Base-by-base conservation (phyloP, 2,329 filamentous ascomycete genomes). In the Orbilia quercus region DNA sequence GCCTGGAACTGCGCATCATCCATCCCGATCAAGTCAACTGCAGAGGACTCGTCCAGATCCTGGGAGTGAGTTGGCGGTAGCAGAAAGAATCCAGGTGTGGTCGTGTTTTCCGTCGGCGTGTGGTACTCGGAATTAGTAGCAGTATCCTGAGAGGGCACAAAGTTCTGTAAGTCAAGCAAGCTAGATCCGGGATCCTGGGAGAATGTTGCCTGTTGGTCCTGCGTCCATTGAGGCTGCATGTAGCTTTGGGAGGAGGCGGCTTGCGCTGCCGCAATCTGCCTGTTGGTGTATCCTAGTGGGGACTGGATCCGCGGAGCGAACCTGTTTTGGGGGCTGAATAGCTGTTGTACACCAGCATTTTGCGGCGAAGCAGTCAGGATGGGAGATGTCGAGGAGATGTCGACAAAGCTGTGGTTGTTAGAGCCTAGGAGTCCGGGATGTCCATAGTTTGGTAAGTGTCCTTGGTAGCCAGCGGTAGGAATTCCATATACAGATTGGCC, bases 271-370 rank as follows among this genome's bases (percentile, higher is more conserved):
- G 48, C 50, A 31, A 58, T 65, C 51, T 55, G 54, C 22, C 51
- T 44, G 1, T 51, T 47, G 16, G 51, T 45, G 38, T 72, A 72
- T 6, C 51, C 51, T 16, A 72, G 59, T n/a, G 67, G 59, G 23
- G 67, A 72, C 18, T 64, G 67, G 31, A 59, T 64, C 67, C 67
- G 48, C 16, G 67, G 44, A 20, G 55, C 38, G 20, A 59, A 54
- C 38, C 53, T 42, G 14, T 42, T 22, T 11, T 59, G 63, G 0
- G 63, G 53, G 63, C 63, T 44, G 47, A 38, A 72, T 45, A 53
- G 65, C 31, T 53, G n/a, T n/a, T n/a, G 53, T 16, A 72, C 14
- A 59, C 67, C 67, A 31, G 58, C 22, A 34, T 45, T 64, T 16
- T 72, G 67, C 11, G 67, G 51, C 14, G 67, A 64, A 25, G 23